Evolutionary conservation across 176 grass and related monocot species (phyloP).

Genomic region (Ensete ventricosum): DNA sequence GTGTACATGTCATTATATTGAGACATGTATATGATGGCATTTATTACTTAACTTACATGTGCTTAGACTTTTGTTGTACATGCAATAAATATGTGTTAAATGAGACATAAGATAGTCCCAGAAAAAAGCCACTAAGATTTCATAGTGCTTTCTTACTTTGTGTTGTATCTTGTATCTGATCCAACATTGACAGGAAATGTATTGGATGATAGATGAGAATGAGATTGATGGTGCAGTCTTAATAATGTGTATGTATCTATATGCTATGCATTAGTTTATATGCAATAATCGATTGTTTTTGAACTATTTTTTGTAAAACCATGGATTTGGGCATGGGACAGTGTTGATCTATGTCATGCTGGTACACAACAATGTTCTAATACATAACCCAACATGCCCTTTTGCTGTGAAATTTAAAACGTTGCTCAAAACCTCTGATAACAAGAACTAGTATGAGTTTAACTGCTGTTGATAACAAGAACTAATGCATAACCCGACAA

Average conservation of each 20-base stretch:
- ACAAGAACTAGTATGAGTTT: too few species aligned
- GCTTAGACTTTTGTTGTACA: background rate
- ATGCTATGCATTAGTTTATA: too few species aligned
- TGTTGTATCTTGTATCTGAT: background rate
- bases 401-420: background rate
- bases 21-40: background rate
- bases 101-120: background rate
- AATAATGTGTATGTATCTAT: too few species aligned
- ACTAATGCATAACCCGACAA: too few species aligned
- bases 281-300: background rate
- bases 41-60: background rate
- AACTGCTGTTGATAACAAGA: too few species aligned
- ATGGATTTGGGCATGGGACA: background rate
- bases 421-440: background rate
- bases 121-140: background rate
- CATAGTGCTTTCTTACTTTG: background rate
- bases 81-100: background rate
- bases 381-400: background rate
- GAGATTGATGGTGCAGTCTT: too few species aligned
- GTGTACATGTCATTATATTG: background rate
- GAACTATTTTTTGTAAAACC: background rate
- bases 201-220: too few species aligned
- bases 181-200: background rate
- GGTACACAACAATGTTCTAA: background rate
- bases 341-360: background rate